Evolutionary conservation across 139 green algal genomes (phyloP).

Genomic region (Picocystis salinarum): DNA sequence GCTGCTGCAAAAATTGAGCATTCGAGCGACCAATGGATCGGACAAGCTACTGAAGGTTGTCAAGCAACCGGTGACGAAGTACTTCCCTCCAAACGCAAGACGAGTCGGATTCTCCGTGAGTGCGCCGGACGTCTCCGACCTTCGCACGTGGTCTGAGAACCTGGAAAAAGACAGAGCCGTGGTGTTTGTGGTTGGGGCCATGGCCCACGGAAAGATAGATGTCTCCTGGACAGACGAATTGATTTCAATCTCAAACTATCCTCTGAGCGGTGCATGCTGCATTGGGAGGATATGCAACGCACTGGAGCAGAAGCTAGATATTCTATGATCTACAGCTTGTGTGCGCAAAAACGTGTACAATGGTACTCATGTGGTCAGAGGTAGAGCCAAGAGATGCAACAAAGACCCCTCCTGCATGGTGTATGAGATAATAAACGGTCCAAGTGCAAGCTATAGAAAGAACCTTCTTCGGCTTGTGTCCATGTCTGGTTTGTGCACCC

Average conservation of each 20-base stretch:
- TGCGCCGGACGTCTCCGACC: constrained; percentile 30
- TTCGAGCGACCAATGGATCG: constrained; percentile 78
- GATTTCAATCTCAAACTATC: constrained; percentile 74
- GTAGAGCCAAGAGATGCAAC: too few species aligned
- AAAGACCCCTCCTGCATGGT: constrained; percentile 2
- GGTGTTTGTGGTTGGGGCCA: constrained; percentile 79
- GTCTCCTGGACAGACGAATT: constrained; percentile 58
- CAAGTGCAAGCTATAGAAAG: constrained; percentile 21
- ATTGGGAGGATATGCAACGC: constrained; percentile 66
- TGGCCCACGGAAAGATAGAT: constrained; percentile 82
- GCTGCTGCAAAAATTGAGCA: constrained; percentile 94
- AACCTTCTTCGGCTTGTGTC: constrained; percentile 53
- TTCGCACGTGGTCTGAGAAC: too few species aligned
- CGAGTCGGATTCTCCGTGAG: constrained; percentile 65
- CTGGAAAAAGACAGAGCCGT: constrained; percentile 26
- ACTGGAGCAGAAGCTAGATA: constrained; percentile 68
- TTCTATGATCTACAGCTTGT: too few species aligned
- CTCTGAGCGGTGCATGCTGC: constrained; percentile 71
- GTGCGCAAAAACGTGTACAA: too few species aligned
- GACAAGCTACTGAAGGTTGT: constrained; percentile 87
- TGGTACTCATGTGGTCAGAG: too few species aligned
- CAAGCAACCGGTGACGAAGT: constrained; percentile 69
- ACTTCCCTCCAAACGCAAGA: constrained; percentile 41
- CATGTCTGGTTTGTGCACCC: constrained; percentile 62
- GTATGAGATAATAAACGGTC: not conserved